Evolutionary conservation across 1,284 basidiomycete genomes (phyloP), one percentile per base, ranked within the genome.

Genomic region (Ceratobasidium theobromae): DNA sequence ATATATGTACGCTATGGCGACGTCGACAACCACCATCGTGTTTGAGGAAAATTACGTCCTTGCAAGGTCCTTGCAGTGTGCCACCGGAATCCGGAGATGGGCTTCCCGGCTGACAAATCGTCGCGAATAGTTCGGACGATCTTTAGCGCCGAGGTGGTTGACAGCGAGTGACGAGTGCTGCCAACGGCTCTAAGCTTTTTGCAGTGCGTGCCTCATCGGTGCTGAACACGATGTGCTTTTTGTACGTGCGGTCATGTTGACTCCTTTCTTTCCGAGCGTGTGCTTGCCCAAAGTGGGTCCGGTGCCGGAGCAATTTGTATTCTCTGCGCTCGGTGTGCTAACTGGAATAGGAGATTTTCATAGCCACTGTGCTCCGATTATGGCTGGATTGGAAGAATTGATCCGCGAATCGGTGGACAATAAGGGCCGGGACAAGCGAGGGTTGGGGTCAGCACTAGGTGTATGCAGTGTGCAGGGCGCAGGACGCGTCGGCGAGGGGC

Each of bases 281-380:
- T 51, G 18, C 21, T 57, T 57, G 45, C 40, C 23, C 45, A 57
- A 57, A 18, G 6, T 9, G 23, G 27, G n/a, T 28, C 54, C 54
- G 54, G 54, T 43, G 41, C 54, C 54, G 54, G 54, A 58, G 27
- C 27, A 45, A 58, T 58, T 58, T 40, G 54, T 43, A 58, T 33
- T 58, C 16, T 16, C 4, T 2, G 25, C 25, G 41, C 40, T 4
- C 18, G 21, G 41, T 8, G 46, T 28, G 54, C 54, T 58, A 58
- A 30, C 35, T 12, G 21, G 40, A 28, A 46, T 30, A n/a, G 41
- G 43, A n/a, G n/a, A n/a, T n/a, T n/a, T n/a, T n/a, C n/a, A n/a
- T n/a, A n/a, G n/a, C n/a, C n/a, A n/a, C n/a, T n/a, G n/a, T n/a
- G n/a, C n/a, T n/a, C n/a, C n/a, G n/a, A n/a, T n/a, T n/a, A n/a